These are phyloP conservation scores for Neonectria sp. DNA, from an alignment of 2,329 filamentous ascomycete species.

Conservation along the genomic window DNA sequence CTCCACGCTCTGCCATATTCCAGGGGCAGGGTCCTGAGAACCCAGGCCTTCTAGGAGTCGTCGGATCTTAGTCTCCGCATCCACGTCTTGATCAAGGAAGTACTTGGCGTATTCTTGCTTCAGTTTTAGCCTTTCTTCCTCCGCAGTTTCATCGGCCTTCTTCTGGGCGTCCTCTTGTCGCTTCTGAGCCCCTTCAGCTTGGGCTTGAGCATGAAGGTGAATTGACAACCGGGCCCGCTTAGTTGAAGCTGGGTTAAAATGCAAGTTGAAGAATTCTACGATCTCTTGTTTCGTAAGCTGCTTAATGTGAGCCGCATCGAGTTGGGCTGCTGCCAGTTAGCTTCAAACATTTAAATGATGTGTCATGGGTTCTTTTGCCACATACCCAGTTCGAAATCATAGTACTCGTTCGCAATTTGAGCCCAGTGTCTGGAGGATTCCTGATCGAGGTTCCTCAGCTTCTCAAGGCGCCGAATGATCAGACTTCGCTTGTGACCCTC, in stretches of 20 bases:
- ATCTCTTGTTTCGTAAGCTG: constrained; percentile 85
- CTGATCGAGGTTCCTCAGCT: constrained; percentile 90
- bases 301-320: constrained; percentile 83
- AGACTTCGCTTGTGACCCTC: constrained; percentile 92
- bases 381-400: constrained; percentile 90
- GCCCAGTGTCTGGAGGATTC: constrained; percentile 88
- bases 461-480: constrained; percentile 89
- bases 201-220: constrained; percentile 83
- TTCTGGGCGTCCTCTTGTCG: constrained; percentile 61
- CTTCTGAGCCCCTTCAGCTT: constrained; percentile 61
- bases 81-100: constrained; percentile 16
- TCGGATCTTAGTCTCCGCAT: constrained; percentile 16
- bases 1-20: constrained; percentile 24
- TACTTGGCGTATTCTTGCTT: constrained; percentile 26
- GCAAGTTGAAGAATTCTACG: constrained; percentile 81
- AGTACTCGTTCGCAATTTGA: constrained; percentile 88
- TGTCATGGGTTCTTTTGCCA: constrained; percentile 29
- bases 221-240: constrained; percentile 87
- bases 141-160: constrained; percentile 47
- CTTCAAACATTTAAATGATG: neutral
- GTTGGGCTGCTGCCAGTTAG: constrained; percentile 68
- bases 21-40: constrained; percentile 18
- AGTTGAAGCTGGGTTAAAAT: constrained; percentile 81
- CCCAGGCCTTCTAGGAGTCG: constrained; percentile 21
- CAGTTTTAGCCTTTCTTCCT: constrained; percentile 22